Base-by-base conservation (phyloP, 129 eudicot genomes). In the Pittosporum tobira region DNA sequence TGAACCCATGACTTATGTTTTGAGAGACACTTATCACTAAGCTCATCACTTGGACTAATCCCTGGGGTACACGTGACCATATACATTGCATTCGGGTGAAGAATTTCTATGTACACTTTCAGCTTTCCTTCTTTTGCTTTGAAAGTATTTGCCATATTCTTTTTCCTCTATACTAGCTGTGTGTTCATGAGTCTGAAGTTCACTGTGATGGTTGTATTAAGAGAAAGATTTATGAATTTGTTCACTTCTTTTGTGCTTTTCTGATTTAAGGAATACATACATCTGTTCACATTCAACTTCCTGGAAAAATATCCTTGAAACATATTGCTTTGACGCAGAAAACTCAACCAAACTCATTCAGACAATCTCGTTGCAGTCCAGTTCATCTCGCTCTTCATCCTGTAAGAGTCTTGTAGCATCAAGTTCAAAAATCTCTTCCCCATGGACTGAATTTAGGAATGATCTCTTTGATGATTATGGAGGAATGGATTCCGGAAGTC, bases 401-500 rank as follows among this genome's bases (percentile, higher is more conserved):
- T 86, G 88, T 49, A 91, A 86, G 67, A 91, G 96, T 62, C 83
- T 91, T 44, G 95, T 77, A 27, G 90, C 94, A 23, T 91, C 98
- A 21, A 77, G 77, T 73, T 91, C 98, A 12, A 90, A 86, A 77
- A 69, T 75, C 63, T 78, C 83, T 63, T 80, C 87, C 1, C 69
- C 94, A 2, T 86, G 96, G 98, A 82, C 94, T 1, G 98, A 86
- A 64, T 82, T 83, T 66, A 83, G 76, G 74, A 91, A 86, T 46
- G 96, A 91, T 55, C 81, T 83, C 37, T 86, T 86, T 70, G 95
- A 91, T 73, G 98, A 86, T 53, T 88, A 87, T 57, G 98, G 96
- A 47, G 98, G 98, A 60, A 91, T 91, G 98, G 80, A 73, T 61
- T 79, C 98, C 3, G 98, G 98, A 58, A 91, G 98, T 83, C 96